Evolutionary conservation across 805 yeast species (phyloP).

Genomic region (Suhomyces xylopsoci): DNA sequence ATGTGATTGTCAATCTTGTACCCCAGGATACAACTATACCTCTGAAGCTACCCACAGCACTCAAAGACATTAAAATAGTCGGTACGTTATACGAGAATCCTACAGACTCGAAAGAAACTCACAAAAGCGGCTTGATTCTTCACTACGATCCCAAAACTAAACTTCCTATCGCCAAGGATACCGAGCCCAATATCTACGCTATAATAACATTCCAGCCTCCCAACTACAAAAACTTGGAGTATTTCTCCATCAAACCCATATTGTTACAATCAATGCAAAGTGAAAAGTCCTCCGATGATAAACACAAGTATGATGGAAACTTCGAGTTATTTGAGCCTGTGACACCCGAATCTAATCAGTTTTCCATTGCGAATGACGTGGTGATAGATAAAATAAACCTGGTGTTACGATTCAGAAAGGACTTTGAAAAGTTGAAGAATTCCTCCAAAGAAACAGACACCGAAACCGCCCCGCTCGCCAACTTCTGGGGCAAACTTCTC

Average conservation of each 20-base stretch:
- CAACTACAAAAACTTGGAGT: constrained; percentile 64
- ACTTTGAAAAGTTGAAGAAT: not conserved
- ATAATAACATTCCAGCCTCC: constrained; percentile 66
- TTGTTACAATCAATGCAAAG: constrained; percentile 50
- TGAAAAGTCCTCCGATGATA: constrained; percentile 4
- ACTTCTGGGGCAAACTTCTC: constrained; percentile 7
- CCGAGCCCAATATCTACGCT: constrained; percentile 9
- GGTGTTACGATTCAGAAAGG: constrained; percentile 18
- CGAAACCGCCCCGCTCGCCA: not conserved
- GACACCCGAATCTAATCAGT: constrained; percentile 13
- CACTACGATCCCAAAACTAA: not conserved
- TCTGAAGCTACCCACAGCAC: not conserved
- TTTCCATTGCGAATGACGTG: constrained; percentile 25
- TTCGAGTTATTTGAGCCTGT: constrained; percentile 14
- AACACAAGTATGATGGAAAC: constrained; percentile 20
- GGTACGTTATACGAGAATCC: not conserved
- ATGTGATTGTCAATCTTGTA: constrained; percentile 6
- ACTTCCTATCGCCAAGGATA: constrained; percentile 3
- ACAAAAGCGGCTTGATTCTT: not conserved
- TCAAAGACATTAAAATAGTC: constrained; percentile 1
- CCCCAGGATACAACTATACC: not conserved
- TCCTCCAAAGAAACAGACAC: not conserved
- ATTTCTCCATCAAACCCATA: constrained; percentile 73
- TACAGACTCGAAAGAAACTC: too few species aligned
- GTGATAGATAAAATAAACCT: constrained; percentile 34